These are phyloP conservation scores for Beauveria varroae DNA, from an alignment of 2,329 filamentous ascomycete species.

Conservation along the genomic window DNA sequence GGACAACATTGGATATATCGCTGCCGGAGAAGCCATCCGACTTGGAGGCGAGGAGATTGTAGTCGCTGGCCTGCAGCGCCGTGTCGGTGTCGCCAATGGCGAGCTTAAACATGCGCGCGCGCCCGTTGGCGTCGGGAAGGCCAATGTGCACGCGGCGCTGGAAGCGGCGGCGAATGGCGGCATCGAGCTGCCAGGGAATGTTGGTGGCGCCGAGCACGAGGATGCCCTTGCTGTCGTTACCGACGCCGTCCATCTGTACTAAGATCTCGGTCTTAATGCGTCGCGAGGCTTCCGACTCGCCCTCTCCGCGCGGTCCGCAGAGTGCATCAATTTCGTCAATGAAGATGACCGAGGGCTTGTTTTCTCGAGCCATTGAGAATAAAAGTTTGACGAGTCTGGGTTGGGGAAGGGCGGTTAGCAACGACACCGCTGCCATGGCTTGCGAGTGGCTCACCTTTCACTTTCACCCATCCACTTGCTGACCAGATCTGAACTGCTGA, in stretches of 20 bases:
- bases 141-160: constrained; percentile 94
- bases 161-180: constrained; percentile 91
- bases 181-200: constrained; percentile 97
- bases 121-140: constrained; percentile 76
- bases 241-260: constrained; percentile 98
- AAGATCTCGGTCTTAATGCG: constrained; percentile 98
- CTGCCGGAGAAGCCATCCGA: constrained; percentile 94
- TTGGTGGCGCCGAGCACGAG: constrained; percentile 95
- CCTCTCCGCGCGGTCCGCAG: constrained; percentile 85
- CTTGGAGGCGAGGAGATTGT: constrained; percentile 66
- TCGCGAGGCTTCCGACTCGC: constrained; percentile 92
- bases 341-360: constrained; percentile 97
- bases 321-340: constrained; percentile 97
- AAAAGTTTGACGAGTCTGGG: constrained; percentile 85
- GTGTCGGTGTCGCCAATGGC: constrained; percentile 91
- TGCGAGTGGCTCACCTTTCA: constrained; percentile 59
- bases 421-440: background rate
- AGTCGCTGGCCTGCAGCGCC: constrained; percentile 70
- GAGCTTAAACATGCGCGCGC: constrained; percentile 92
- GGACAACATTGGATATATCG: constrained; percentile 92
- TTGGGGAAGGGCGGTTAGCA: constrained; percentile 16
- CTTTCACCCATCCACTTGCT: constrained; percentile 99
- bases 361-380: constrained; percentile 96
- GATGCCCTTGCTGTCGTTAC: constrained; percentile 88
- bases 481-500: constrained; percentile 92